Evolutionary conservation across 2,329 filamentous ascomycete genomes (phyloP).

Genomic region (Fusarium nurragi): DNA sequence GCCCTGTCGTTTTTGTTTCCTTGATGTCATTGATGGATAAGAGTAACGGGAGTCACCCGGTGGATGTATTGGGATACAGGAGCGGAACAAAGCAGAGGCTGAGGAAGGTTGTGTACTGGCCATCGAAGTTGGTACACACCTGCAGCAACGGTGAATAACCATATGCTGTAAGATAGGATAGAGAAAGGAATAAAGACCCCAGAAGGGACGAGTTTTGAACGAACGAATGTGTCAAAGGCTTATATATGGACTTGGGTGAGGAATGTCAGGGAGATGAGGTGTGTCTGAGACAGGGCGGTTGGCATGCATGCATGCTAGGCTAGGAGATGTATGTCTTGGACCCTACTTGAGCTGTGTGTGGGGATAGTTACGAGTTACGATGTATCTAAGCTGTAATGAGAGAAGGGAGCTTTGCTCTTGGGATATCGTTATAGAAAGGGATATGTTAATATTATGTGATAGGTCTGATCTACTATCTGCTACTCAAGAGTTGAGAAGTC

Average conservation of each 20-base stretch:
- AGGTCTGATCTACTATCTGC: neutral
- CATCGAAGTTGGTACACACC: constrained; percentile 23
- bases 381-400: neutral
- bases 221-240: constrained; percentile 11
- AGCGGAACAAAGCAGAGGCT: neutral
- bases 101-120: constrained; percentile 5
- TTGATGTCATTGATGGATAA: constrained; percentile 41
- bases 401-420: neutral
- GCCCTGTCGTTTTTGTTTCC: constrained; percentile 38
- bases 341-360: neutral
- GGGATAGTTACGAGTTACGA: constrained; percentile 6
- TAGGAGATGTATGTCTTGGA: constrained; percentile 21
- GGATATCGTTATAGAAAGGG: no score
- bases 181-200: constrained; percentile 32
- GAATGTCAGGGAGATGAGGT: constrained; percentile 32
- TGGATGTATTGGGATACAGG: constrained; percentile 11
- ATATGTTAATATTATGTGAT: neutral
- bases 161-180: constrained; percentile 33
- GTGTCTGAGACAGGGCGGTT: constrained; percentile 21
- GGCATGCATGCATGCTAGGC: constrained; percentile 7
- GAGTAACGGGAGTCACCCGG: constrained; percentile 14
- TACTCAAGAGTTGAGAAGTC: neutral
- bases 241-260: constrained; percentile 15
- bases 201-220: constrained; percentile 29
- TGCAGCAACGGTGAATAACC: constrained; percentile 23